A percentile compares a stretch with the other conserved stretches of the same genome.
Evolutionary conservation across 176 grass and related monocot species (phyloP).

Genomic region (Phyllostachys edulis): DNA sequence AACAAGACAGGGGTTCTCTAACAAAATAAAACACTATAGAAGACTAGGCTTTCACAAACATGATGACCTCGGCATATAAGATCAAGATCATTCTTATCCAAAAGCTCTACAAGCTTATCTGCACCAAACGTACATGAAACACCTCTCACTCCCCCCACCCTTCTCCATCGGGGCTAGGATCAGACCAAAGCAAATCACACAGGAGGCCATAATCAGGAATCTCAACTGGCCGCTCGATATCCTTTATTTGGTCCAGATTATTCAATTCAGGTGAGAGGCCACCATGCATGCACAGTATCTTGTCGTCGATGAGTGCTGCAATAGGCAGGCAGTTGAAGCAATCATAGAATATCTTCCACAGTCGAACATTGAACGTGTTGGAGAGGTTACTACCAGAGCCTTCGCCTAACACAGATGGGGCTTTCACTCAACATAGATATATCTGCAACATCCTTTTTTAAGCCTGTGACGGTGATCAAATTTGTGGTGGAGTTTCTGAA

Average conservation of each 20-base stretch:
- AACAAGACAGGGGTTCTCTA: neutral
- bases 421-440: too few species aligned
- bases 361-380: conserved; percentile 56
- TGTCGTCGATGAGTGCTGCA: conserved; percentile 48
- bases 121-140: conserved; percentile 67
- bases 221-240: conserved; percentile 48
- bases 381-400: too few species aligned
- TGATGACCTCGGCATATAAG: conserved; percentile 74
- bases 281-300: conserved; percentile 57
- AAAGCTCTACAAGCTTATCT: conserved; percentile 64
- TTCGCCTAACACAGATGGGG: too few species aligned
- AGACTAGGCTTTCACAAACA: conserved; percentile 34
- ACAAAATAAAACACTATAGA: neutral
- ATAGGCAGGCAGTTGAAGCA: conserved; percentile 61
- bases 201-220: conserved; percentile 56
- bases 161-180: conserved; percentile 51
- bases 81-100: conserved; percentile 73
- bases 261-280: conserved; percentile 48
- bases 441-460: too few species aligned
- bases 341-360: conserved; percentile 63
- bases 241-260: conserved; percentile 50
- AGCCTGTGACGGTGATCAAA: too few species aligned
- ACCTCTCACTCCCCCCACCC: conserved; percentile 51
- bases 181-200: conserved; percentile 59
- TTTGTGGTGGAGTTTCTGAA: too few species aligned